phyloP scores from a whole-genome alignment of 371 early-diverging fungal genomes.

The Apophysomyces ossiformis region DNA sequence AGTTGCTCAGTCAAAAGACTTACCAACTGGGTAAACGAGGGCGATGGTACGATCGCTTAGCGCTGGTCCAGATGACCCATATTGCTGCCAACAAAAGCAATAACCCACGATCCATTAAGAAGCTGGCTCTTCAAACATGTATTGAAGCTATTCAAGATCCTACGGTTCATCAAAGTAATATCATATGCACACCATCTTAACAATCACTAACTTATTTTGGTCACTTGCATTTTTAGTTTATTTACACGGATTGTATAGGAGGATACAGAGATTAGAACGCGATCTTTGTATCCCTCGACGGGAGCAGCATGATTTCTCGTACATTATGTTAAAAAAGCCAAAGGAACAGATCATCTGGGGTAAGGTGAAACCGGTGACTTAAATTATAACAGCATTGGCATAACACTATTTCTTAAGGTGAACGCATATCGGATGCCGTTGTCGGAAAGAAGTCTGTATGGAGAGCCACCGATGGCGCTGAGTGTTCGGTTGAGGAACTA shows the following conservation, averaged over 20 bases:
- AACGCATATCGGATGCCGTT: conserved; percentile 35
- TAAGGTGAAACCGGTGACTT: conserved; percentile 11
- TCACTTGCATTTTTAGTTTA: conserved; percentile 25
- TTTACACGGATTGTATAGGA: conserved; percentile 36
- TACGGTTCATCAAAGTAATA: conserved; percentile 53
- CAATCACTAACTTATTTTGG: neutral
- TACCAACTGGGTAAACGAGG: conserved; percentile 68
- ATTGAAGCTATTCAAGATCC: conserved; percentile 60
- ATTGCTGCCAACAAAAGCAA: conserved; percentile 25
- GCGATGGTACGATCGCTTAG: conserved; percentile 74
- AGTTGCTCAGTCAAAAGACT: conserved; percentile 60
- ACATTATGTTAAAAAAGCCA: conserved; percentile 47
- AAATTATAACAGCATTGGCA: neutral
- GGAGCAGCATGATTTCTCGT: conserved; percentile 64
- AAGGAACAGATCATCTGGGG: conserved; percentile 48
- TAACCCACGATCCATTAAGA: conserved; percentile 44
- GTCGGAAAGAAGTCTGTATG: conserved; percentile 47
- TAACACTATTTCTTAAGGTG: conserved; percentile 25
- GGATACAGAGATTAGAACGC: conserved; percentile 53
- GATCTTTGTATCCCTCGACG: conserved; percentile 56
- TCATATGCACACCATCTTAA: neutral
- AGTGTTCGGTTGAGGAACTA: conserved; percentile 62
- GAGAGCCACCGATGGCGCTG: conserved; percentile 57
- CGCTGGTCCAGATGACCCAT: conserved; percentile 64
- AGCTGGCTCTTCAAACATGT: conserved; percentile 56